phyloP scores from a whole-genome alignment of 78 protist genomes.

The Planoprotostelium fungivorum region DNA sequence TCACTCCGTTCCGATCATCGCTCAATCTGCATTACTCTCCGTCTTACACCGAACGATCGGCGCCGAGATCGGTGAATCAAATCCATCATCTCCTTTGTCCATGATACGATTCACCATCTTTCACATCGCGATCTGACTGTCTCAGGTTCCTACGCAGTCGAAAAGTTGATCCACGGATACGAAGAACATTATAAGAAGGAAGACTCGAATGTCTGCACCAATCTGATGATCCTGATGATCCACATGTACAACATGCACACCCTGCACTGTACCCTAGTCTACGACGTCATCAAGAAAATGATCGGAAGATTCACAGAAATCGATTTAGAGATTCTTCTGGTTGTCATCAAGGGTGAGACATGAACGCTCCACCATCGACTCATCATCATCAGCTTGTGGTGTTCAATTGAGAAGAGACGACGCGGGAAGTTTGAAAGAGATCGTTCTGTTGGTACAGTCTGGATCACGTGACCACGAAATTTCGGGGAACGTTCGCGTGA shows the following conservation, averaged over 20 bases:
- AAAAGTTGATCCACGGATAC: conserved; percentile 11
- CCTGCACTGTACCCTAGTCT: conserved; percentile 6
- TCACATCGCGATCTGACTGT: conserved; percentile 24
- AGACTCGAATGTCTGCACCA: conserved; percentile 1
- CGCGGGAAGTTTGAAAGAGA: conserved; percentile 41
- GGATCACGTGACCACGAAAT: background rate
- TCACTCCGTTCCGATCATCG: background rate
- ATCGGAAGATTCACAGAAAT: conserved; percentile 17
- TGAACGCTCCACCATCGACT: background rate
- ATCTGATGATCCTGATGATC: conserved; percentile 15
- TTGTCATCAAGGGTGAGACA: conserved; percentile 37
- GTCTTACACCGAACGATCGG: background rate
- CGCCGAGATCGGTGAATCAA: background rate
- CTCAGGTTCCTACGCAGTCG: conserved; percentile 34
- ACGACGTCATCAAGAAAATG: conserved; percentile 33
- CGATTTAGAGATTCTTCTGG: conserved; percentile 30
- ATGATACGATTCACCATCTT: conserved; percentile 37
- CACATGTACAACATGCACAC: conserved; percentile 52
- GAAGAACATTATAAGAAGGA: background rate
- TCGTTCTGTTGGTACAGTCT: conserved; percentile 18
- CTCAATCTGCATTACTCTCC: background rate
- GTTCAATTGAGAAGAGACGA: conserved; percentile 55
- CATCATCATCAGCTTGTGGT: conserved; percentile 21
- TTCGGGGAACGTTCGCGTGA: background rate
- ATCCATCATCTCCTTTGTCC: background rate